A percentile compares a stretch with the other conserved stretches of the same genome.
Conservation (phyloP, 2,329 filamentous ascomycete species). For the Colletotrichum caudatum region DNA sequence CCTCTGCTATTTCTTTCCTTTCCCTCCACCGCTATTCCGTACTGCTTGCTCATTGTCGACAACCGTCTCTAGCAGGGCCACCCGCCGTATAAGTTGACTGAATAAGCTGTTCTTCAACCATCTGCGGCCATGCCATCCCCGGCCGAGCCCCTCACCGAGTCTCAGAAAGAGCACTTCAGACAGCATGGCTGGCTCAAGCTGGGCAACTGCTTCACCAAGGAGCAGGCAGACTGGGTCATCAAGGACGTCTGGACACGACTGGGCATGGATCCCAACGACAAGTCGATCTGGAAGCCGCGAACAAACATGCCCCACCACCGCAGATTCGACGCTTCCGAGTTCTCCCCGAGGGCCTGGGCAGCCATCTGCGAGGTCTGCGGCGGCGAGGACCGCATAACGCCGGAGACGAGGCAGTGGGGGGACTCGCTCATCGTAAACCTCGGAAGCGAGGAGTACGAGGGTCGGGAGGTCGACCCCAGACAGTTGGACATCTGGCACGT, state of each 20-base stretch:
- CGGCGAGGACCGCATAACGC: conserved; percentile 66
- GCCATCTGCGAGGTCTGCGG: conserved; percentile 76
- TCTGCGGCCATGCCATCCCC: conserved; percentile 21
- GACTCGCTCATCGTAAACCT: conserved; percentile 79
- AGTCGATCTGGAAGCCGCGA: conserved; percentile 72
- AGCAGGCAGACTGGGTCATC: conserved; percentile 52
- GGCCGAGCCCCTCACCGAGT: conserved; percentile 50
- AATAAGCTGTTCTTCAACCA: not conserved
- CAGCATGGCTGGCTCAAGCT: conserved; percentile 54
- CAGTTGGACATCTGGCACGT: conserved; percentile 74
- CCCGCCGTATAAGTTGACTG: not conserved
- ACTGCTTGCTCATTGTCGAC: not conserved
- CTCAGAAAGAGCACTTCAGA: conserved; percentile 57
- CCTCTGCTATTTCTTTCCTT: not conserved
- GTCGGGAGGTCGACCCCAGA: conserved; percentile 62
- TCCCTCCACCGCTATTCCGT: not conserved
- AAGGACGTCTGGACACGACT: conserved; percentile 72
- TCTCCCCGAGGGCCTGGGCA: conserved; percentile 74
- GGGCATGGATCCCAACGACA: conserved; percentile 73
- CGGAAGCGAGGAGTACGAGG: conserved; percentile 66
- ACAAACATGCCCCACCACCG: conserved; percentile 74
- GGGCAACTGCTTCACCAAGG: conserved; percentile 52
- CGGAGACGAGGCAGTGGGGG: conserved; percentile 67
- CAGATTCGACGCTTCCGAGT: conserved; percentile 63
- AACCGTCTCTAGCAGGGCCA: not conserved